Percentiles rank a stretch among this genome's conserved stretches.
phyloP scores from a whole-genome alignment of 352 stramenopile species.

The Globisporangium echinulatum region DNA sequence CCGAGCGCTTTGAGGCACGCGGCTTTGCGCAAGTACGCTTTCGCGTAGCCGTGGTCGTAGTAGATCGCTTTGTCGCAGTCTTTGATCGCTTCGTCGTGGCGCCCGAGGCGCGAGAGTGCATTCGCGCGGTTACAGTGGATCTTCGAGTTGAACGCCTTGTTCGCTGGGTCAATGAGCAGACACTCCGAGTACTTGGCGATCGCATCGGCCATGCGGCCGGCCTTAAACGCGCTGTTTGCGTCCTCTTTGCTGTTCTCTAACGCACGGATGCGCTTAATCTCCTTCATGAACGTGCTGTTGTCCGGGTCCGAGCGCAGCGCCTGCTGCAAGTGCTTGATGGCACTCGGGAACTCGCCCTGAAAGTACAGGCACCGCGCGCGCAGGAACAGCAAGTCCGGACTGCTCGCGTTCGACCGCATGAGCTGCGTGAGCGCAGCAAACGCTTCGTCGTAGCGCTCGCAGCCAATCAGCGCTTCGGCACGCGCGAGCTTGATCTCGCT shows the following conservation, averaged over 20 bases:
- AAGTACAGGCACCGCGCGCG: constrained; percentile 88
- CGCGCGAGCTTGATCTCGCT: constrained; percentile 68
- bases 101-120: constrained; percentile 70
- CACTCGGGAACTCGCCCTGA: constrained; percentile 90
- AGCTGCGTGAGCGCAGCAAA: constrained; percentile 77
- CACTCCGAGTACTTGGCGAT: constrained; percentile 87
- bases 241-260: constrained; percentile 86
- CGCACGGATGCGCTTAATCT: constrained; percentile 84
- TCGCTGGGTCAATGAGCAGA: constrained; percentile 81
- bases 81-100: constrained; percentile 84
- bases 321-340: constrained; percentile 91
- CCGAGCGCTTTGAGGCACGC: constrained; percentile 71
- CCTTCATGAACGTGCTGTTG: constrained; percentile 81
- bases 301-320: constrained; percentile 87
- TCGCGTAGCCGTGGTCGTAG: constrained; percentile 89
- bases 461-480: constrained; percentile 68
- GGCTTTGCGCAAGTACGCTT: constrained; percentile 82
- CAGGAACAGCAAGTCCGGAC: constrained; percentile 79
- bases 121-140: constrained; percentile 92
- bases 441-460: constrained; percentile 77
- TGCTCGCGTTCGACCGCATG: constrained; percentile 80
- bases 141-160: constrained; percentile 92
- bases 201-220: constrained; percentile 67
- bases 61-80: constrained; percentile 88
- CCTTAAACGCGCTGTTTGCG: constrained; percentile 88